These are phyloP conservation scores for Alternaria burnsii DNA, from an alignment of 2,329 filamentous ascomycete species.

Conservation along the genomic window DNA sequence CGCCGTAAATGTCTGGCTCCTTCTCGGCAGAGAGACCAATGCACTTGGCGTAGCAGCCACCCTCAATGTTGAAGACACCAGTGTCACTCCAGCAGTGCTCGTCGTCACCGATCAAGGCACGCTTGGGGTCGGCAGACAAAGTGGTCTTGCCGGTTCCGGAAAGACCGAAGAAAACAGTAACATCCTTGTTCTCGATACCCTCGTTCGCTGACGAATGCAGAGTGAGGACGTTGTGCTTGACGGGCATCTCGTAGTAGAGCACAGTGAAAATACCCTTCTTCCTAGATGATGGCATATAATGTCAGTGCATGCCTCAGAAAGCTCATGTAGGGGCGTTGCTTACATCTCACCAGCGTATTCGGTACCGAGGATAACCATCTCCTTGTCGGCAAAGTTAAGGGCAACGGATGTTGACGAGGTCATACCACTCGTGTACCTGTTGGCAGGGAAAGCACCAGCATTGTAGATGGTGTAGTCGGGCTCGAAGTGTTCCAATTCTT, in stretches of 20 bases:
- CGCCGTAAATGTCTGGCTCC: constrained; percentile 96
- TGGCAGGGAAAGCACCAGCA: constrained; percentile 96
- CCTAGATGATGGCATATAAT: constrained; percentile 41
- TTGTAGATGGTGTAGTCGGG: constrained; percentile 99
- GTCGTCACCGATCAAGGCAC: constrained; percentile 94
- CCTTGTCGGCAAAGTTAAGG: constrained; percentile 99
- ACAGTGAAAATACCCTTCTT: constrained; percentile 99
- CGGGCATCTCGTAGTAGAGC: constrained; percentile 99
- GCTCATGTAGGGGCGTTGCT: neutral
- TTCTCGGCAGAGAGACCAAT: constrained; percentile 98
- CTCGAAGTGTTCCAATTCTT: constrained; percentile 97
- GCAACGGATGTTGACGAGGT: constrained; percentile 97
- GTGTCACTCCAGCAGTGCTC: constrained; percentile 99
- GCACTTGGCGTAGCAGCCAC: constrained; percentile 99
- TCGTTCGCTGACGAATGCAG: constrained; percentile 99
- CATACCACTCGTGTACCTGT: constrained; percentile 98
- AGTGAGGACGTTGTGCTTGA: constrained; percentile 98
- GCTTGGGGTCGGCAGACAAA: constrained; percentile 94
- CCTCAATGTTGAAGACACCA: constrained; percentile 99
- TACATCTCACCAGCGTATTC: constrained; percentile 80
- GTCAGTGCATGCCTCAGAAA: neutral
- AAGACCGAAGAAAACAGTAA: constrained; percentile 98
- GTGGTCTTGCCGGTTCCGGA: constrained; percentile 99
- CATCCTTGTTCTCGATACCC: constrained; percentile 84
- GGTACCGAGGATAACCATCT: constrained; percentile 99